Base-by-base conservation (phyloP, 306 rosid genomes). In the Trifolium fragiferum region DNA sequence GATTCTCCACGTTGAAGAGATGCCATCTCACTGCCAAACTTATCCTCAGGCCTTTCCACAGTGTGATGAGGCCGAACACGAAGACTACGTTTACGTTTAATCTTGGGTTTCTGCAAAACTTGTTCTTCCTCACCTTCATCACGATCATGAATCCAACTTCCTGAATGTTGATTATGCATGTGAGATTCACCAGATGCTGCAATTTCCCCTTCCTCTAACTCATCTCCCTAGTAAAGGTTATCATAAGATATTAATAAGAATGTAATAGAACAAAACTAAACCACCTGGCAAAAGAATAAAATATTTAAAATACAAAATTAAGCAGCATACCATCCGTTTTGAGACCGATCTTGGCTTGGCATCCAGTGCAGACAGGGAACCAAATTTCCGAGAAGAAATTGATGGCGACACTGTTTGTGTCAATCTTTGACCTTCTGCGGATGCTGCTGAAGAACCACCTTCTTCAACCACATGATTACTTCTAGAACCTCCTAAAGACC, bases 181-280 rank as follows among this genome's bases (percentile, higher is more conserved):
- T 84, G 97, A 84, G 98, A 94, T 79, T 90, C 98, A 55, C 96
- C 96, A 49, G 98, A 94, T 44, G 77, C 83, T 8, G 93, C 97
- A 78, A 94, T 94, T 86, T 94, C 98, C 83, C 98, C 97, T 82
- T 94, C 98, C 83, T 94, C 97, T 71, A 94, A 73, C 43, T 91
- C 98, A 79, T 91, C 96, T 54, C 86, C 76, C 98, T 94, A 89
- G 70, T 70, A 88, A 88, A 77, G 51, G 67, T 46, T 76, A 74
- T 43, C 50, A 84, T 66, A 77, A 21, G 18, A 73, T 72, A 73
- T 80, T 57, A 70, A 85, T 82, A 76, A 79, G 15, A 75, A 78
- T 75, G 78, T 66, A 19, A 82, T 32, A 37, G 64, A 65, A 76
- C 70, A 54, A 66, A 61, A 75, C 40, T 55, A 85, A 85, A 76